phyloP scores from a whole-genome alignment of 371 early-diverging fungal genomes.

The Fennellomyces sp. region DNA sequence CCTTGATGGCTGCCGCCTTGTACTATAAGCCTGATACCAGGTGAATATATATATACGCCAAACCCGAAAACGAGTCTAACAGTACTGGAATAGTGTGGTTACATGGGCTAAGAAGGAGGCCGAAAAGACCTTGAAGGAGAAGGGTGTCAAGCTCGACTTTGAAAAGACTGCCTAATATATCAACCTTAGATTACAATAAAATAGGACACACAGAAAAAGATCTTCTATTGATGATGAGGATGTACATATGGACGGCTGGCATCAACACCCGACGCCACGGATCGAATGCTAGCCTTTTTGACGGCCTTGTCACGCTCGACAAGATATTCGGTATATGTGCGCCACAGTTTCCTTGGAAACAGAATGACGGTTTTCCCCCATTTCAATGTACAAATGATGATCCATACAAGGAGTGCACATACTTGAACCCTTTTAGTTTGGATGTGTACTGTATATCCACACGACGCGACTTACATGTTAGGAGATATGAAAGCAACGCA shows the following conservation, averaged over 20 bases:
- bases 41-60: no score
- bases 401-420: conserved; percentile 46
- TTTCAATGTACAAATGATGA: conserved; percentile 44
- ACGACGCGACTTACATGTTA: conserved; percentile 48
- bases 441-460: neutral
- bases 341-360: conserved; percentile 43
- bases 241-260: neutral
- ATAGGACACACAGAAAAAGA: neutral
- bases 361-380: conserved; percentile 31
- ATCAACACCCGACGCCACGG: conserved; percentile 8
- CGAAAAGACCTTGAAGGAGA: conserved; percentile 55
- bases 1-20: conserved; percentile 49
- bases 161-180: conserved; percentile 27
- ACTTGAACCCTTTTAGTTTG: conserved; percentile 20
- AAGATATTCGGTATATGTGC: conserved; percentile 35
- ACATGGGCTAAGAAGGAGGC: conserved; percentile 58
- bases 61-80: no score
- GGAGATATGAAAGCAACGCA: conserved; percentile 44
- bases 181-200: neutral
- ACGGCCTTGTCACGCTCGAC: conserved; percentile 42
- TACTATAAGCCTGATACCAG: conserved; percentile 75
- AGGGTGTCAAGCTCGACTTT: conserved; percentile 46
- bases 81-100: conserved; percentile 42
- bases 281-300: conserved; percentile 23
- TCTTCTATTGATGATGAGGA: neutral